Percentiles rank a stretch among this genome's conserved stretches.
Evolutionary conservation across 2,329 filamentous ascomycete genomes (phyloP).

Genomic region (Xylariaceae sp.): DNA sequence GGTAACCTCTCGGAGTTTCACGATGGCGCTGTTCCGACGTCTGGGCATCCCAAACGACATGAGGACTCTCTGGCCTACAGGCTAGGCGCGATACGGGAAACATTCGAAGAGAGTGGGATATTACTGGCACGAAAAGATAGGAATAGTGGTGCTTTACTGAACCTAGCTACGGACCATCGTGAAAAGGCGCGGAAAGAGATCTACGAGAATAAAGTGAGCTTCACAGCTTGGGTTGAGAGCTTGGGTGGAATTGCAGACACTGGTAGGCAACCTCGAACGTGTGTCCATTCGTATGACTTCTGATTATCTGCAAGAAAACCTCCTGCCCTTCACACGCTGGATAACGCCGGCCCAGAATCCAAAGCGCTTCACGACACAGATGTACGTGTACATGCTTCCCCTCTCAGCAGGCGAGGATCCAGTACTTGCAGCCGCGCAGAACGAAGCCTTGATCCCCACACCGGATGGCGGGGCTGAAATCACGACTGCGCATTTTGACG

Average conservation of each 20-base stretch:
- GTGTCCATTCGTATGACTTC: neutral
- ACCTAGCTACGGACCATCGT: slow-evolving; percentile 55
- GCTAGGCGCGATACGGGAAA: slow-evolving; percentile 81
- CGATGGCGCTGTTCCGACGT: slow-evolving; percentile 57
- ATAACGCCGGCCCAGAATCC: slow-evolving; percentile 71
- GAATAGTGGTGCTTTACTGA: slow-evolving; percentile 51
- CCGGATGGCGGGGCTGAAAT: slow-evolving; percentile 65
- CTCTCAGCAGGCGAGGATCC: slow-evolving; percentile 31
- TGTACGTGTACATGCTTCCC: slow-evolving; percentile 92
- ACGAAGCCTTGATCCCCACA: slow-evolving; percentile 58
- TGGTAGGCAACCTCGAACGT: slow-evolving; percentile 40
- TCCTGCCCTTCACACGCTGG: slow-evolving; percentile 88
- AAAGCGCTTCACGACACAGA: slow-evolving; percentile 87
- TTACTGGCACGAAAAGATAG: slow-evolving; percentile 21
- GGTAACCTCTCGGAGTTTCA: slow-evolving; percentile 76
- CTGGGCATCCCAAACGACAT: slow-evolving; percentile 55
- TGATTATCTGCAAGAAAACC: slow-evolving; percentile 41
- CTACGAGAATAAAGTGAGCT: slow-evolving; percentile 62
- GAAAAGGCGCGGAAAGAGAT: slow-evolving; percentile 65
- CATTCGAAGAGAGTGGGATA: slow-evolving; percentile 88
- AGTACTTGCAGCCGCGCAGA: slow-evolving; percentile 35
- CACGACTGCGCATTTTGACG: slow-evolving; percentile 74
- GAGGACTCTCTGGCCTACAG: slow-evolving; percentile 70
- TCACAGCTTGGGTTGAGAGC: slow-evolving; percentile 59
- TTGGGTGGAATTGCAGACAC: slow-evolving; percentile 62